Percentiles rank a stretch among this genome's conserved stretches.
Evolutionary conservation across 305 asterid genomes (phyloP).

Genomic region (Caryopteris hybrid): DNA sequence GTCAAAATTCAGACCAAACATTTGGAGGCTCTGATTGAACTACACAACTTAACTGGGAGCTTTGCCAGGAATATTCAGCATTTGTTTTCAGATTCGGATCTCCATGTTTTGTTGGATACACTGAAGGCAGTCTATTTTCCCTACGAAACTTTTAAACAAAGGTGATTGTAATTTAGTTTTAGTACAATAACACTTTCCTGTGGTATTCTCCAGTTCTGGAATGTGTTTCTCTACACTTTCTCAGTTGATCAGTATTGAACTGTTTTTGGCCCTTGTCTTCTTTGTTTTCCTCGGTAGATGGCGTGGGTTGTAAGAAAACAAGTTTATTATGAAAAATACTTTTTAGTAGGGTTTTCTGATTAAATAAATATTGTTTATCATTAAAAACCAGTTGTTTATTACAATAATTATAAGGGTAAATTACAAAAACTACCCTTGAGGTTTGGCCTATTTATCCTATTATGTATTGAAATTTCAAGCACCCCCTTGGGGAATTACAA

Average conservation of each 20-base stretch:
- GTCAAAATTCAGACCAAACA: slow-evolving; percentile 83
- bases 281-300: slow-evolving; percentile 7
- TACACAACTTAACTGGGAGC: slow-evolving; percentile 87
- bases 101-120: slow-evolving; percentile 61
- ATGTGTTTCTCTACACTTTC: not conserved
- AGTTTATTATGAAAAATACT: not conserved
- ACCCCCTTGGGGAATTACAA: too few relatives aligned
- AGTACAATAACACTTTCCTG: slow-evolving; percentile 1
- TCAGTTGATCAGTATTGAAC: not conserved
- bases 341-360: not conserved
- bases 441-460: too few relatives aligned
- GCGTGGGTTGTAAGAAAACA: slow-evolving; percentile 11
- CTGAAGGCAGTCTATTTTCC: slow-evolving; percentile 88
- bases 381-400: not conserved
- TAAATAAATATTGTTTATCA: not conserved
- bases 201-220: not conserved
- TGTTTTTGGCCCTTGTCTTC: not conserved
- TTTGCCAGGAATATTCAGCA: slow-evolving; percentile 87
- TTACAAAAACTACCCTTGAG: too few relatives aligned
- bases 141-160: slow-evolving; percentile 82
- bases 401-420: not conserved
- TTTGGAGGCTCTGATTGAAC: slow-evolving; percentile 79
- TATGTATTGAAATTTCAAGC: too few relatives aligned
- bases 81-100: slow-evolving; percentile 84
- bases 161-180: slow-evolving; percentile 33